A percentile compares a stretch with the other conserved stretches of the same genome.
Evolutionary conservation across 2,329 filamentous ascomycete genomes (phyloP).

Genomic region (Fusarium musae): DNA sequence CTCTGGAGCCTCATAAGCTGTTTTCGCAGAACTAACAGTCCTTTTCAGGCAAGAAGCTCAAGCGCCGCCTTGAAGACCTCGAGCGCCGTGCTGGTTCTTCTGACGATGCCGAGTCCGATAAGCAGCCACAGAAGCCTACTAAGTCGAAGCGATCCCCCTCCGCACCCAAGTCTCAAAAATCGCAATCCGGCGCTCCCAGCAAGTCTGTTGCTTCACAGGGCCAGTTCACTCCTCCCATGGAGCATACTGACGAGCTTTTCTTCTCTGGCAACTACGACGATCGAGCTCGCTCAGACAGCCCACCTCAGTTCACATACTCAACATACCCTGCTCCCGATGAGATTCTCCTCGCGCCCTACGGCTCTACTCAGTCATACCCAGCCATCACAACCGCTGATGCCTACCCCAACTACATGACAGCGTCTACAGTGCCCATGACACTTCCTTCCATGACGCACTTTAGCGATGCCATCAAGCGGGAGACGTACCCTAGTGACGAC

Average conservation of each 20-base stretch:
- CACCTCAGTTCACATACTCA: conserved; percentile 74
- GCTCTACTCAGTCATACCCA: conserved; percentile 63
- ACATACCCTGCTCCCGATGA: conserved; percentile 75
- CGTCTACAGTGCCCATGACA: conserved; percentile 65
- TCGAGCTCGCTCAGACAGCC: conserved; percentile 76
- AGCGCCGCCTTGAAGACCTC: conserved; percentile 87
- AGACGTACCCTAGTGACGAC: conserved; percentile 66
- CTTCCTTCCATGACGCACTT: conserved; percentile 74
- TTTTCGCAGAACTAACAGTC: conserved; percentile 22
- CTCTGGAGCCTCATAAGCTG: background rate
- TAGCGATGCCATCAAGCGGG: conserved; percentile 74
- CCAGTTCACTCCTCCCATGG: conserved; percentile 72
- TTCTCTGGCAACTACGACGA: conserved; percentile 71
- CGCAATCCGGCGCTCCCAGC: conserved; percentile 44
- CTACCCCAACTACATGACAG: conserved; percentile 66
- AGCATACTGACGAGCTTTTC: conserved; percentile 72
- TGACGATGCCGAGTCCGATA: conserved; percentile 57
- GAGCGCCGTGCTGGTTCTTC: conserved; percentile 76
- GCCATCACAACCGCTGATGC: conserved; percentile 62
- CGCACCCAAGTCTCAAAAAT: conserved; percentile 46
- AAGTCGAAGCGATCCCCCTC: conserved; percentile 48
- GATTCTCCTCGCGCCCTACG: conserved; percentile 69
- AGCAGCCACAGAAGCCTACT: conserved; percentile 44
- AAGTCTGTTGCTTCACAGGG: conserved; percentile 58
- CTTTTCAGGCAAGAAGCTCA: conserved; percentile 84